Evolutionary conservation across 2,329 filamentous ascomycete species (phyloP), one percentile per base, ranked within the genome.

Genomic region (Fusarium nodosum): DNA sequence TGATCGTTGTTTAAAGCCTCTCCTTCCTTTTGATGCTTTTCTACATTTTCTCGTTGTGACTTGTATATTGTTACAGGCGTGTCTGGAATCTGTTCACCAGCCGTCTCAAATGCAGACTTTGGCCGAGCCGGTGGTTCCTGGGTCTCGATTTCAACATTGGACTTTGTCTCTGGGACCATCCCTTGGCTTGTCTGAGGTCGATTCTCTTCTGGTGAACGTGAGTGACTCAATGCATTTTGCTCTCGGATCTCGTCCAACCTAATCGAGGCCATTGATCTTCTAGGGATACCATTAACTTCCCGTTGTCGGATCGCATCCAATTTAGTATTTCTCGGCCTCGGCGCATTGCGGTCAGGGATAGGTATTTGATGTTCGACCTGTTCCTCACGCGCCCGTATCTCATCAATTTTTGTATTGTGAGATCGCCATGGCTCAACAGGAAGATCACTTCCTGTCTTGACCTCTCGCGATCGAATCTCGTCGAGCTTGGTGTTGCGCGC

Each of bases 171-270:
- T 16, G 42, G 60, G 10, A 60, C 12, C 38, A 60, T 41, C 6
- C 61, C 60, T 13, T 56, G 75, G 57, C 72, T 77, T 5, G 75
- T 69, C 41, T 68, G 76, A 11, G 76, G 79, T 46, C 72, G 74
- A 15, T 72, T 58, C 48, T 83, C 74, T 41, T 79, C 82, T 16
- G 84, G 82, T 1, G 82, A 84, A 9, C 80, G 74, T 12, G 82
- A 82, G 50, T 80, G 77, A 10, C 81, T 80, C 66, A 80, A 78
- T 36, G 82, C 81, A 71, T 88, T 86, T 59, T 77, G 79, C 56
- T 86, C 83, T 39, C 82, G 80, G 56, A 87, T 87, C 74, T 87
- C 86, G 34, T 84, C 85, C 4, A 88, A 76, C 33, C 82, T 80
- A 55, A 83, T 82, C 9, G 81, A 80, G n/a, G 86, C 82, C 18